These are phyloP conservation scores for Saccharum hybrid DNA, from an alignment of 202 grass and related monocot genomes.

Conservation along the genomic window DNA sequence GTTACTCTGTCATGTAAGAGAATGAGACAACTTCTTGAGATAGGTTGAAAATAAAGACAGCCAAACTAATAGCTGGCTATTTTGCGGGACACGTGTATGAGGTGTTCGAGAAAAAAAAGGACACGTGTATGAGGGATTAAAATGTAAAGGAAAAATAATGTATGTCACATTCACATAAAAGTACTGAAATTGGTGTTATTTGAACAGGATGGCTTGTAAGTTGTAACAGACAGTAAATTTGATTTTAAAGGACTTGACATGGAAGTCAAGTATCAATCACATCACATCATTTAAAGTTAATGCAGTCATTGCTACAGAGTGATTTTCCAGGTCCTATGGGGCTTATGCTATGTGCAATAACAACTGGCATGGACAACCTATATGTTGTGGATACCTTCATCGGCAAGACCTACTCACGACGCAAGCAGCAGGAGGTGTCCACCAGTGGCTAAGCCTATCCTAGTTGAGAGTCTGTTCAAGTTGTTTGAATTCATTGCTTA, in stretches of 20 bases:
- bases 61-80: not conserved
- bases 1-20: not conserved
- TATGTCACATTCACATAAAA: too few species aligned
- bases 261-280: not conserved
- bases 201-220: too few species aligned
- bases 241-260: too few species aligned
- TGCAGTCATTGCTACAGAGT: not conserved
- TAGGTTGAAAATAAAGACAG: not conserved
- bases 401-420: not conserved
- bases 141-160: slow-evolving; percentile 15
- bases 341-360: not conserved
- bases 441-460: not conserved
- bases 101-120: too few species aligned
- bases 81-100: too few species aligned
- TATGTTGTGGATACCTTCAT: not conserved
- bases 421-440: not conserved
- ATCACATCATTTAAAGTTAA: not conserved
- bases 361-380: not conserved
- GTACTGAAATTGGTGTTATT: too few species aligned
- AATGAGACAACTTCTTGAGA: too few species aligned
- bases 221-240: too few species aligned
- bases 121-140: not conserved
- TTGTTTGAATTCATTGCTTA: not conserved
- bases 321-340: slow-evolving; percentile 6
- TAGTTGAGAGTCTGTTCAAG: not conserved